These are phyloP conservation scores for Pelargonium citronellum DNA, from an alignment of 441 rosid genomes.

Conservation along the genomic window DNA sequence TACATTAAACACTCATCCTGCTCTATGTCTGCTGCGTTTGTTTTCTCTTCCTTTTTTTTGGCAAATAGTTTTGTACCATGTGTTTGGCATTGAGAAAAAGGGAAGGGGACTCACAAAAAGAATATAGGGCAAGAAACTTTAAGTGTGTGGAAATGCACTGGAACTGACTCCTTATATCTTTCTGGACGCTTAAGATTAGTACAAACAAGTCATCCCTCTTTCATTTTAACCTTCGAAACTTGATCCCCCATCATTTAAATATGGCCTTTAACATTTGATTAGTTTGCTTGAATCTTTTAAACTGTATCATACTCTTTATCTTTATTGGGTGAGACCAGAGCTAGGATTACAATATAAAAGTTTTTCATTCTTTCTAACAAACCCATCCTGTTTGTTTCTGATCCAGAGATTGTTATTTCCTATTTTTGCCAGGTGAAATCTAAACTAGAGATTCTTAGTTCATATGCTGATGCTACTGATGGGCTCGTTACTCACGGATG, in stretches of 20 bases:
- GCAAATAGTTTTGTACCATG: neutral
- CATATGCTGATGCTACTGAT: conserved; percentile 78
- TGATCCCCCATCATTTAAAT: neutral
- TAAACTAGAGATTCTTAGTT: conserved; percentile 72
- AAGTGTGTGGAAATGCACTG: neutral
- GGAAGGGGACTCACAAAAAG: neutral
- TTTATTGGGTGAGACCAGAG: neutral
- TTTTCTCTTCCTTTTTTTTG: neutral
- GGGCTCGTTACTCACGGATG: conserved; percentile 92
- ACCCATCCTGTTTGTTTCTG: conserved; percentile 14
- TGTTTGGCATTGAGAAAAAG: neutral
- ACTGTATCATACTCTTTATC: neutral
- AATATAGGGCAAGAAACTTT: too few species aligned
- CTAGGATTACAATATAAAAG: conserved; percentile 2
- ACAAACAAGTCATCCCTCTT: neutral
- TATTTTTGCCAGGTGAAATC: conserved; percentile 79
- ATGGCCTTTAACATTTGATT: neutral
- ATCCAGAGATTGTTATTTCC: conserved; percentile 14
- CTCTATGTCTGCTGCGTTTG: neutral
- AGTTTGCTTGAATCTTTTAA: neutral
- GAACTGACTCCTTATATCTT: neutral
- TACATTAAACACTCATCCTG: too few species aligned
- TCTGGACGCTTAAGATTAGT: neutral
- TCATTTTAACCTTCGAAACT: neutral
- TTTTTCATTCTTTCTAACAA: neutral